Conservation (phyloP, 2,329 filamentous ascomycete species). For the Harringtonia lauricola region DNA sequence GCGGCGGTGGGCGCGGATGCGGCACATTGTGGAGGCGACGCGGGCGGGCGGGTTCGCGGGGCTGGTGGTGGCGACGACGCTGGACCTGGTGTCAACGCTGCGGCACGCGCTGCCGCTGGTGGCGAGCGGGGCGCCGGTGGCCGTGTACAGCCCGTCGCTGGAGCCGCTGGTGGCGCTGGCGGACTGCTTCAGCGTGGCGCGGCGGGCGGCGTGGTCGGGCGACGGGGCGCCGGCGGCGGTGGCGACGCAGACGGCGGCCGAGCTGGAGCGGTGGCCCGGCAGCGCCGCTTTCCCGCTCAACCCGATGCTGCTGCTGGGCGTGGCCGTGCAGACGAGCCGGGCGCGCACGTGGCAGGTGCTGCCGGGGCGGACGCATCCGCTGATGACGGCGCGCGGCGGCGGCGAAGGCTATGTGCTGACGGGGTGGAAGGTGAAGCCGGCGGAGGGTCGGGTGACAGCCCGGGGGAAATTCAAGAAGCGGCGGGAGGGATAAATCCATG, state of each 20-base stretch:
- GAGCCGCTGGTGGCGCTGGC: constrained; percentile 69
- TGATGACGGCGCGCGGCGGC: constrained; percentile 84
- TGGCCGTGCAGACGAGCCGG: constrained; percentile 69
- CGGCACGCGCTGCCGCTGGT: constrained; percentile 69
- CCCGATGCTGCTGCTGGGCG: constrained; percentile 70
- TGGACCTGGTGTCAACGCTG: constrained; percentile 71
- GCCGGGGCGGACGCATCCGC: constrained; percentile 80
- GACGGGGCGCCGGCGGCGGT: constrained; percentile 36
- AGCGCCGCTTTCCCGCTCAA: constrained; percentile 75
- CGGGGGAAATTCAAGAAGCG: constrained; percentile 63
- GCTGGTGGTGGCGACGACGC: constrained; percentile 68
- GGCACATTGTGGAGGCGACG: constrained; percentile 62
- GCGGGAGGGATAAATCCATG: constrained; percentile 7
- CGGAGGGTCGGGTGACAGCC: constrained; percentile 69
- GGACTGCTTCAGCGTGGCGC: constrained; percentile 74
- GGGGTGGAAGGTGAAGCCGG: constrained; percentile 68
- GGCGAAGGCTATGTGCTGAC: constrained; percentile 88
- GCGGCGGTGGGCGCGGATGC: constrained; percentile 65
- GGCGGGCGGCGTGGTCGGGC: constrained; percentile 61
- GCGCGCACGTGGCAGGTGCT: constrained; percentile 82
- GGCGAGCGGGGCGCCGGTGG: constrained; percentile 70
- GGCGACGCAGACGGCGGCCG: constrained; percentile 30
- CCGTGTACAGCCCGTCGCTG: constrained; percentile 71
- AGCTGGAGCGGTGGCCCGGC: constrained; percentile 46
- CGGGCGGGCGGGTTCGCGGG: constrained; percentile 71